These are phyloP conservation scores for Berberis vulgaris DNA, from an alignment of 164 flowering plant genomes.

Conservation along the genomic window DNA sequence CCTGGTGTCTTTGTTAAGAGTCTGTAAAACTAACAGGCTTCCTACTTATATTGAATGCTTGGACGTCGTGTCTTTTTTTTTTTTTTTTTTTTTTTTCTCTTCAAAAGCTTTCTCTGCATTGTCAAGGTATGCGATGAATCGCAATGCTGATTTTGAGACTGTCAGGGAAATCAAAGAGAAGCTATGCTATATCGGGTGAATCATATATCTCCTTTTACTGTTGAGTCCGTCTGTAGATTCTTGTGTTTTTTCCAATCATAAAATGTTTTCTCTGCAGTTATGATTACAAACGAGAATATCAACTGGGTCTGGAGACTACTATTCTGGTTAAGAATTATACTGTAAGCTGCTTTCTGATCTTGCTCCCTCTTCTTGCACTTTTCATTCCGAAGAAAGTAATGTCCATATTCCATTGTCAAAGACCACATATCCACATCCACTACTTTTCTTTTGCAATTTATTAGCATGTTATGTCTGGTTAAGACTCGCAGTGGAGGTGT, in stretches of 20 bases:
- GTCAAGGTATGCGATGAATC: conserved; percentile 88
- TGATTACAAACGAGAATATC: conserved; percentile 95
- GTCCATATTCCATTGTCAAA: too few relatives aligned
- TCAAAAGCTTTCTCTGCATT: conserved; percentile 1
- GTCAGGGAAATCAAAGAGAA: conserved; percentile 94
- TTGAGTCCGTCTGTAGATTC: conserved; percentile 1
- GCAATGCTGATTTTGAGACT: conserved; percentile 84
- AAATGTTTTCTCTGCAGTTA: conserved; percentile 41
- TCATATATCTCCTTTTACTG: conserved; percentile 1
- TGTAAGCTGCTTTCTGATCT: conserved; percentile 39
- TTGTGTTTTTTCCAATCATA: background rate
- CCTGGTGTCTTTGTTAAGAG: background rate
- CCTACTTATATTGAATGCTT: too few relatives aligned
- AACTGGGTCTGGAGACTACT: conserved; percentile 93
- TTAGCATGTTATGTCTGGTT: too few relatives aligned
- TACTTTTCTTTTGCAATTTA: too few relatives aligned
- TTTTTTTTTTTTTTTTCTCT: background rate
- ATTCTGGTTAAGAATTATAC: conserved; percentile 95
- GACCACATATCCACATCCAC: too few relatives aligned
- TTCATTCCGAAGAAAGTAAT: too few relatives aligned
- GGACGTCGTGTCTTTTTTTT: too few relatives aligned
- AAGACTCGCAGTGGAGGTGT: too few relatives aligned
- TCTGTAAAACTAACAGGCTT: background rate
- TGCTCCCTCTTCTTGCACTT: background rate
- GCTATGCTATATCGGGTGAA: conserved; percentile 90